Base-by-base conservation (phyloP, 1,139 yeast genomes). In the Yamadazyma triangularis region DNA sequence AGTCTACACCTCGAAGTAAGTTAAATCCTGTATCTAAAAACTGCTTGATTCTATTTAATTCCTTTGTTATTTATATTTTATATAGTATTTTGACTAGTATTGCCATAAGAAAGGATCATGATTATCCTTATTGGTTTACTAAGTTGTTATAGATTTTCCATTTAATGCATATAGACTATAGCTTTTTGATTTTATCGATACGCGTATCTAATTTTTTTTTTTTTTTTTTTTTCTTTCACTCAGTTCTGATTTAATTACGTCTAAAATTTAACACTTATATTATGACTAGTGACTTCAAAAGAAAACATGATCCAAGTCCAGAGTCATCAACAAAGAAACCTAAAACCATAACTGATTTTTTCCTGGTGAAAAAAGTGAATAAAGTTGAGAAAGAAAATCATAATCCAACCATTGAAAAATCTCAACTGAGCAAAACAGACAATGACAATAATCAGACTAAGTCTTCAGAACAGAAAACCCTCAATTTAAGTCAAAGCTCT, bases 11-110 rank as follows among this genome's bases (percentile, higher is more conserved):
- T 2, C 31, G 33, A 5, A 49, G 57, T 31, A n/a, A 30, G 4
- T 47, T 64, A 12, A 30, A 32, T 4, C 37, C 38, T 10, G 58
- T 55, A 24, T 23, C 31, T 2, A 37, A 36, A 5, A 49, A 50
- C 30, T 27, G 41, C 4, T 32, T 41, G 10, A 43, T 61, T 2
- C 15, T 58, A 10, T 24, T 44, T 4, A 42, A 47, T 19, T 32
- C 51, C 5, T 38, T 41, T 2, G 32, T 45, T 3, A 31, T 62
- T 9, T 69, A 54, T 35, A 25, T 62, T 3, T 39, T 64, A 20
- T 62, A 57, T 44, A 61, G 71, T 40, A 40, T 51, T 28, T 55
- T 67, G 38, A 65, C 73, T 4, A 64, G 71, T 38, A 51, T 65
- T 12, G 58, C 54, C 27, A 45, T 62, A 38, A 50, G 68, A 25